A percentile compares a stretch with the other conserved stretches of the same genome.
phyloP scores from a whole-genome alignment of 768 basidiomycete species.

The Suillus fuscotomentosus region DNA sequence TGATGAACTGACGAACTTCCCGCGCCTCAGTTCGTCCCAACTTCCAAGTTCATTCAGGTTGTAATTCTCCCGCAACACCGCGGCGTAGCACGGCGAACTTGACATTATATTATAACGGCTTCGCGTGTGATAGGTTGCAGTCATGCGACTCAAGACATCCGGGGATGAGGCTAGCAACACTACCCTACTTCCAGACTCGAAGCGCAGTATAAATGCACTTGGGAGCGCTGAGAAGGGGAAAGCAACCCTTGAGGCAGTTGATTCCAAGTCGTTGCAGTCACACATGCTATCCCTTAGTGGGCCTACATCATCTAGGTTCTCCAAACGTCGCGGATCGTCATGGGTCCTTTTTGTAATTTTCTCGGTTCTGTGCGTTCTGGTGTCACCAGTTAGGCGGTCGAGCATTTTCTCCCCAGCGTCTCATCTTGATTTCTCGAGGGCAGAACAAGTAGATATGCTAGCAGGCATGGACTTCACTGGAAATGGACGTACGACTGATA shows the following conservation, averaged over 20 bases:
- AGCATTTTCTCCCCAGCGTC: not conserved
- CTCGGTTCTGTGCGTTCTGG: constrained; percentile 16
- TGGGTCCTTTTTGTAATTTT: constrained; percentile 19
- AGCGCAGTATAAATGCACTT: constrained; percentile 1
- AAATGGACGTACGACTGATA: constrained; percentile 36
- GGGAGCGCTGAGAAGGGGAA: constrained; percentile 4
- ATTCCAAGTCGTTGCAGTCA: not conserved
- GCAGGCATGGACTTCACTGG: constrained; percentile 16
- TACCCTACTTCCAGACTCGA: not conserved
- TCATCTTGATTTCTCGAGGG: constrained; percentile 4
- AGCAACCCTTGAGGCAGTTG: not conserved
- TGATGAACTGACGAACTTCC: not conserved
- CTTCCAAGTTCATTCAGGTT: not conserved
- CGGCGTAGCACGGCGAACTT: no score
- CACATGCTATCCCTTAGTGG: constrained; percentile 4
- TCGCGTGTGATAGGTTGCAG: not conserved
- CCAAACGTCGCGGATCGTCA: constrained; percentile 7
- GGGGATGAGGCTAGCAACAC: constrained; percentile 3
- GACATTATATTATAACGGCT: no score
- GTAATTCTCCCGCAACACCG: not conserved
- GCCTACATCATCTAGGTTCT: not conserved
- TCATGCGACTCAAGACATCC: not conserved
- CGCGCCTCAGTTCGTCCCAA: not conserved
- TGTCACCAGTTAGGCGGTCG: constrained; percentile 11
- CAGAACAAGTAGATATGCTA: not conserved